Evolutionary conservation across 2,329 filamentous ascomycete species (phyloP), one percentile per base, ranked within the genome.

Genomic region (Aspergillus persii): DNA sequence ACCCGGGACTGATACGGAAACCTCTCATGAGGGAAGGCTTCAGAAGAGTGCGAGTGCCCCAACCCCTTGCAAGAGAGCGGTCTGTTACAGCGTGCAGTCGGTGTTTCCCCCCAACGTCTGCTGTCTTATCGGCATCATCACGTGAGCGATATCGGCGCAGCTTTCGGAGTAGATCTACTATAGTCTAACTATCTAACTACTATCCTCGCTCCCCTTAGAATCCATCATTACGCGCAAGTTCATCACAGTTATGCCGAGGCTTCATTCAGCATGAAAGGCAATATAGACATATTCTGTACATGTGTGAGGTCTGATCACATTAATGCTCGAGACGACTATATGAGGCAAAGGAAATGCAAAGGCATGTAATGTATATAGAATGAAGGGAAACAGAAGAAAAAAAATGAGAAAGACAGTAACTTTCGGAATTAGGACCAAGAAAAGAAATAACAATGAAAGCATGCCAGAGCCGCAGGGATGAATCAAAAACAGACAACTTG

Each of bases 1-100:
- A 49, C n/a, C 18, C 12, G 48, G 27, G 41, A 57, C 61, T 58
- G 33, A 59, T 64, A 61, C 63, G 68, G 54, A 68, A 54, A 50
- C 67, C 61, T 69, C 64, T 67, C 73, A 74, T 75, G 54, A 60
- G 68, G 66, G 66, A 66, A 55, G 54, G 44, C 29, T 62, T 33
- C n/a, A 50, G 46, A 31, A 30, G 39, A 50, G 30, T 15, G 53
- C 33, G 23, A 30, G 18, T n/a, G 9, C 23, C 26, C 39, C n/a
- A 50, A 41, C 15, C 23, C 9, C 30, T 18, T 54, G 3, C 9
- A 41, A 41, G 36, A 41, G 44, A 26, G 44, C 1, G 18, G 26
- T 7, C 26, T 9, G 44, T 47, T 26, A 27, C 15, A 4, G 18
- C 18, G 18, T 23, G 18, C 18, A 23, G 18, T 23, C 18, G 18